phyloP scores from a whole-genome alignment of 2,329 filamentous ascomycete genomes.

The Truncatella angustata region DNA sequence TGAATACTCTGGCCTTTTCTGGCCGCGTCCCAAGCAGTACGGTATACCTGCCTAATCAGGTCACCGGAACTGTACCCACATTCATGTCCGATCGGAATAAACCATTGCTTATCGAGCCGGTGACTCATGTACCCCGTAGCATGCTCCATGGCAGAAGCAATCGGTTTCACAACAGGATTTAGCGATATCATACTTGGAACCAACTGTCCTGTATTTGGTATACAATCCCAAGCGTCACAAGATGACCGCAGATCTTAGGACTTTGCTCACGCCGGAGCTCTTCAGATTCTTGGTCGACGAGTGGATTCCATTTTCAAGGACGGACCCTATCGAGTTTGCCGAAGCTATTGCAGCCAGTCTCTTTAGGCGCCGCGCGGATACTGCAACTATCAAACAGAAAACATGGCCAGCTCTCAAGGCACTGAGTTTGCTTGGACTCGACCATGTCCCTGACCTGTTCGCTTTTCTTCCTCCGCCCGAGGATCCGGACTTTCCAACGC shows the following conservation, averaged over 20 bases:
- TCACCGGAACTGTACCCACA: too few species aligned
- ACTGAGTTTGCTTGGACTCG: constrained; percentile 20
- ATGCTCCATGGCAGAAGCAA: too few species aligned
- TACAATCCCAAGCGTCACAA: too few species aligned
- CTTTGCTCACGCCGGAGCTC: constrained; percentile 16
- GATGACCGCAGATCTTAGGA: constrained; percentile 7
- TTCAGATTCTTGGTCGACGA: constrained; percentile 14
- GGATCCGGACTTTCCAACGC: constrained; percentile 19
- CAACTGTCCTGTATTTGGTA: too few species aligned
- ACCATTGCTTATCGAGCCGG: too few species aligned
- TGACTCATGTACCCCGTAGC: too few species aligned
- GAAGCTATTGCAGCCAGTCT: constrained; percentile 12
- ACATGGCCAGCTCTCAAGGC: constrained; percentile 19
- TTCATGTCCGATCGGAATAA: too few species aligned
- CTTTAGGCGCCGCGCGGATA: constrained; percentile 6
- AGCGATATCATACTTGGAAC: too few species aligned
- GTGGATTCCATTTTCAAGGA: constrained; percentile 14
- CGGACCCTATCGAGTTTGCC: constrained; percentile 17
- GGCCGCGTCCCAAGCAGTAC: too few species aligned
- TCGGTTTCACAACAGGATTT: too few species aligned
- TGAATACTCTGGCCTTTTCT: too few species aligned
- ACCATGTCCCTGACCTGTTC: constrained; percentile 22
- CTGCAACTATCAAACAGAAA: neutral
- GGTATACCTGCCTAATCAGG: too few species aligned
- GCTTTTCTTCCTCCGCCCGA: constrained; percentile 21